A percentile compares a stretch with the other conserved stretches of the same genome.
Evolutionary conservation across 164 flowering plant species (phyloP).

Genomic region (Euptelea pleiosperma): DNA sequence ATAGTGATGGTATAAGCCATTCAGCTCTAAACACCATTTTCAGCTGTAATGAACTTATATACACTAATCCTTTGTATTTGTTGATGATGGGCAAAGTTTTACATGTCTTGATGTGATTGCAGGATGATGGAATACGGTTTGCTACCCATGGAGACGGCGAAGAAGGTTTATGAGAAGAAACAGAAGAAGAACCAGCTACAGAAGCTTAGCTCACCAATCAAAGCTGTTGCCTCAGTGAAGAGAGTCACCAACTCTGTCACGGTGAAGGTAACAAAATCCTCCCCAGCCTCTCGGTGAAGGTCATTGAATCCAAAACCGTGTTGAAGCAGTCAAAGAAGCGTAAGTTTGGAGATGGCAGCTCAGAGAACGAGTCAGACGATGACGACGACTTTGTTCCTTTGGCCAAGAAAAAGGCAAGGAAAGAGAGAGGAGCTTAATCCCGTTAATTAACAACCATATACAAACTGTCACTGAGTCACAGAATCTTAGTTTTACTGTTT

Average conservation of each 20-base stretch:
- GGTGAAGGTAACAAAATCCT: constrained; percentile 29
- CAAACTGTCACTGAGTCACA: too few species aligned
- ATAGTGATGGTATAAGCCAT: too few species aligned
- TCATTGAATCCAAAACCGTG: constrained; percentile 23
- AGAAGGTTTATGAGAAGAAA: constrained; percentile 60
- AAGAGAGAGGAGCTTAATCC: constrained; percentile 23
- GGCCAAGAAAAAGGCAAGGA: constrained; percentile 28
- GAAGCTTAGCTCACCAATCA: constrained; percentile 51
- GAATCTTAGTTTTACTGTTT: too few species aligned
- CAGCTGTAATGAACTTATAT: too few species aligned
- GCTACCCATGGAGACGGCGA: constrained; percentile 58
- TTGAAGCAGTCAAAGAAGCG: constrained; percentile 41
- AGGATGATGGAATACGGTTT: constrained; percentile 96
- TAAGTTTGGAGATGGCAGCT: constrained; percentile 31
- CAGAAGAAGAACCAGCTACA: constrained; percentile 44
- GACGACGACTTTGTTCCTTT: constrained; percentile 46
- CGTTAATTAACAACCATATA: neutral
- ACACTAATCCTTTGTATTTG: too few species aligned
- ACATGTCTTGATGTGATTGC: constrained; percentile 10
- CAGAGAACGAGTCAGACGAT: constrained; percentile 39
- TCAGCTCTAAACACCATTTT: too few species aligned
- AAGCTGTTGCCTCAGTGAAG: constrained; percentile 37
- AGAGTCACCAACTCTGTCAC: constrained; percentile 31
- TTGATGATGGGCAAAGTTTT: neutral
- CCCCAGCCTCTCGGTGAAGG: constrained; percentile 27